phyloP scores from a whole-genome alignment of 1,284 basidiomycete genomes.

The Ustilago curta region DNA sequence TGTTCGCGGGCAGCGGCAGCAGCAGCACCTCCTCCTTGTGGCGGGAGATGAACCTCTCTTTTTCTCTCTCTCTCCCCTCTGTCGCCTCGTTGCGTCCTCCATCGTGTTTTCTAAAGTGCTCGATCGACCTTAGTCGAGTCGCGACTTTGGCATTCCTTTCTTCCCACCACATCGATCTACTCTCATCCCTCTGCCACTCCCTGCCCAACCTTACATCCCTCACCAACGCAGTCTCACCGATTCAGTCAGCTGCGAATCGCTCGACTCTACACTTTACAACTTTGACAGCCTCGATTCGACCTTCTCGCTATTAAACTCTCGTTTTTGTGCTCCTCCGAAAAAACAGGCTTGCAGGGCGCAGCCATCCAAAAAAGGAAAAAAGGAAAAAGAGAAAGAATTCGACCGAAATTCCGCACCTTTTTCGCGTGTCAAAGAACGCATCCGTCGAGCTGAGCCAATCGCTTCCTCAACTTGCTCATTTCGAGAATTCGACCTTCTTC shows the following conservation, averaged over 20 bases:
- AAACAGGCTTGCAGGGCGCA: conserved; percentile 4
- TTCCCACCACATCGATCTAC: conserved; percentile 11
- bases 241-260: background rate
- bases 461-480: background rate
- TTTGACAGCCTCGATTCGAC: too few relatives aligned
- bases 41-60: background rate
- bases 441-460: conserved; percentile 14
- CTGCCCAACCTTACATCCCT: background rate
- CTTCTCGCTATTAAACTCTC: too few relatives aligned
- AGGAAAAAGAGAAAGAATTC: conserved; percentile 15
- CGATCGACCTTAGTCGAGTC: background rate
- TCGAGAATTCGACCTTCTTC: background rate
- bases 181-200: background rate
- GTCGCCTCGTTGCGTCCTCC: background rate
- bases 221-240: background rate
- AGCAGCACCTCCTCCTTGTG: conserved; percentile 18
- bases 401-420: conserved; percentile 3
- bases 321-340: conserved; percentile 1
- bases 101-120: background rate
- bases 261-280: background rate
- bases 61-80: background rate
- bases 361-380: conserved; percentile 4
- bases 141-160: conserved; percentile 1
- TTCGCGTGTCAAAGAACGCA: conserved; percentile 34
- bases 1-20: conserved; percentile 11